These are phyloP conservation scores for Sambucus nigra DNA, from an alignment of 129 eudicot genomes.

Conservation along the genomic window DNA sequence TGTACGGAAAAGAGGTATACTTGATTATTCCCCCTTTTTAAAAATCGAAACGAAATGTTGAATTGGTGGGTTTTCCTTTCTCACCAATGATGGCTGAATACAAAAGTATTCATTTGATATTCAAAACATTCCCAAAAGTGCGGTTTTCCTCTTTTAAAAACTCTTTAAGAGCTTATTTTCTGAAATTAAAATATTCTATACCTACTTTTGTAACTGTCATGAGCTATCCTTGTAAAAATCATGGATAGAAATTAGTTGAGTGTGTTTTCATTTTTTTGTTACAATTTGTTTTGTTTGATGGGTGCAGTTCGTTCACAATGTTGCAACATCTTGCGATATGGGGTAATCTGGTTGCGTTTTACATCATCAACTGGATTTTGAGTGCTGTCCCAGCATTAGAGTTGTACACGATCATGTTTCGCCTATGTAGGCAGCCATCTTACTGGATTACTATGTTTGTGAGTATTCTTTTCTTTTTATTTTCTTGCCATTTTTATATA, in stretches of 20 bases:
- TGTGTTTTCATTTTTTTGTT: constrained; percentile 1
- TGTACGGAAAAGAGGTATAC: no score
- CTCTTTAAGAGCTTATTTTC: background rate
- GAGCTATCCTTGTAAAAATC: background rate
- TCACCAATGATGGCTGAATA: background rate
- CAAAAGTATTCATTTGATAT: background rate
- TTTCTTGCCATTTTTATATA: background rate
- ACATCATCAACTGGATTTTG: constrained; percentile 74
- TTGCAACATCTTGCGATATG: constrained; percentile 89
- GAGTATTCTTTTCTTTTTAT: constrained; percentile 24
- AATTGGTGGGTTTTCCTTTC: background rate
- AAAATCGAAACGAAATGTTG: background rate
- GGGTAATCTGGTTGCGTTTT: constrained; percentile 84
- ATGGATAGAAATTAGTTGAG: background rate
- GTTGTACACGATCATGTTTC: constrained; percentile 94
- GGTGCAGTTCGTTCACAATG: constrained; percentile 75
- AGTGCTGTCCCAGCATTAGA: constrained; percentile 83
- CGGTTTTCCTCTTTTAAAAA: background rate
- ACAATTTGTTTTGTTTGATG: constrained; percentile 15
- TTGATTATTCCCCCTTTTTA: no score
- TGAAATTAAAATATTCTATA: background rate
- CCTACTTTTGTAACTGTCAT: background rate
- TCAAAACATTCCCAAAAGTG: background rate
- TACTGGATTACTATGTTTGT: constrained; percentile 94
- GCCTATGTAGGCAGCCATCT: constrained; percentile 79